Percentiles rank a stretch among this genome's conserved stretches.
Evolutionary conservation across 306 rosid genomes (phyloP).

Genomic region (Gynostemma pentaphyllum): DNA sequence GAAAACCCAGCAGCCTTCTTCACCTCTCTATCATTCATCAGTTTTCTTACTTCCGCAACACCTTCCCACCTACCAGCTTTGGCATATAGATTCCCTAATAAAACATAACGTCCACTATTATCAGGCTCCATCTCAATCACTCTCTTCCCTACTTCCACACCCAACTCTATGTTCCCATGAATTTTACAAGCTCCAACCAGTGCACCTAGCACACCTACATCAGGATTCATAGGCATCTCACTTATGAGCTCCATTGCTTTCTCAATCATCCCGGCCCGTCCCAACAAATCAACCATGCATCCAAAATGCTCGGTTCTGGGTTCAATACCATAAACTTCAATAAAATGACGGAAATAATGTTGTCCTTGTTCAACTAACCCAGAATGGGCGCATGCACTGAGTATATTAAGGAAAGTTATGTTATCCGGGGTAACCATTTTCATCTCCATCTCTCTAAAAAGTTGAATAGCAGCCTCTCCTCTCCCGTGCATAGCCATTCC

Average conservation of each 20-base stretch:
- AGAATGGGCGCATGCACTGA: slow-evolving; percentile 52
- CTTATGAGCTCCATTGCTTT: slow-evolving; percentile 36
- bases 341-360: slow-evolving; percentile 26
- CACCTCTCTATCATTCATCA: slow-evolving; percentile 53
- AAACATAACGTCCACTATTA: slow-evolving; percentile 54
- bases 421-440: slow-evolving; percentile 31
- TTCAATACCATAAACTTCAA: slow-evolving; percentile 25
- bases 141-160: slow-evolving; percentile 35
- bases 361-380: slow-evolving; percentile 42
- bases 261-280: slow-evolving; percentile 40
- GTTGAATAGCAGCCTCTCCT: slow-evolving; percentile 39
- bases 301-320: slow-evolving; percentile 48
- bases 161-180: slow-evolving; percentile 40
- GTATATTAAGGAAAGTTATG: slow-evolving; percentile 47
- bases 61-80: slow-evolving; percentile 48
- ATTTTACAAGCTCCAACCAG: slow-evolving; percentile 69
- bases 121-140: slow-evolving; percentile 49
- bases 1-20: slow-evolving; percentile 54
- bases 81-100: slow-evolving; percentile 48
- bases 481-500: slow-evolving; percentile 67
- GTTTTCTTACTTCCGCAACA: slow-evolving; percentile 36
- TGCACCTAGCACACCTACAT: slow-evolving; percentile 46
- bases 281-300: slow-evolving; percentile 55
- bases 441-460: slow-evolving; percentile 38
- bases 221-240: slow-evolving; percentile 47